Percentiles rank a stretch among this genome's conserved stretches.
phyloP scores from a whole-genome alignment of 768 basidiomycete species.

The Mycena rosella region DNA sequence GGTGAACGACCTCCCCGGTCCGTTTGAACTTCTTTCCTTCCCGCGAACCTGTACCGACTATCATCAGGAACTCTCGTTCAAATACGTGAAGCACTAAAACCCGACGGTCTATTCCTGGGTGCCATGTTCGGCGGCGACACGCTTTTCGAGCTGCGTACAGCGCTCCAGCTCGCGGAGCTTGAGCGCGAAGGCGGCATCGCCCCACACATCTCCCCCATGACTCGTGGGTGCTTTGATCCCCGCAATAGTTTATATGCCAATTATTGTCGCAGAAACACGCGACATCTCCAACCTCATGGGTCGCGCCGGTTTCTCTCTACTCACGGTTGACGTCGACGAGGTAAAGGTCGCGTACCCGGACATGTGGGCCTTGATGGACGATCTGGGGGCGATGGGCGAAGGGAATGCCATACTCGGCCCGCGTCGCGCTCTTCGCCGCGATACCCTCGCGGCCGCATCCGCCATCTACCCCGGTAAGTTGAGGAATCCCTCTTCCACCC shows the following conservation, averaged over 20 bases:
- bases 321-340: slow-evolving; percentile 97
- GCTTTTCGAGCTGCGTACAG: slow-evolving; percentile 94
- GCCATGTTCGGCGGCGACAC: slow-evolving; percentile 98
- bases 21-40: slow-evolving; percentile 31
- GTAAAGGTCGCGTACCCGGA: slow-evolving; percentile 90
- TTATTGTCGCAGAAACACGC: slow-evolving; percentile 75
- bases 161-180: slow-evolving; percentile 92
- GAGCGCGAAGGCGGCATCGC: slow-evolving; percentile 97
- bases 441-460: slow-evolving; percentile 91
- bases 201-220: slow-evolving; percentile 98
- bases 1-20: slow-evolving; percentile 97
- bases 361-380: slow-evolving; percentile 96
- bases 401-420: slow-evolving; percentile 87
- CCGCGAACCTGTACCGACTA: slow-evolving; percentile 1
- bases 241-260: slow-evolving; percentile 9
- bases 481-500: background rate
- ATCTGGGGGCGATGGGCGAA: slow-evolving; percentile 97
- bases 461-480: slow-evolving; percentile 90
- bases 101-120: slow-evolving; percentile 95
- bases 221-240: slow-evolving; percentile 64
- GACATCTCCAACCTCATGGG: slow-evolving; percentile 94
- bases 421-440: slow-evolving; percentile 66
- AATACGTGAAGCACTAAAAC: slow-evolving; percentile 84
- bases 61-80: slow-evolving; percentile 83
- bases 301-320: slow-evolving; percentile 92